Evolutionary conservation across 768 basidiomycete species (phyloP).

Genomic region (Mrakia hoshinonis): DNA sequence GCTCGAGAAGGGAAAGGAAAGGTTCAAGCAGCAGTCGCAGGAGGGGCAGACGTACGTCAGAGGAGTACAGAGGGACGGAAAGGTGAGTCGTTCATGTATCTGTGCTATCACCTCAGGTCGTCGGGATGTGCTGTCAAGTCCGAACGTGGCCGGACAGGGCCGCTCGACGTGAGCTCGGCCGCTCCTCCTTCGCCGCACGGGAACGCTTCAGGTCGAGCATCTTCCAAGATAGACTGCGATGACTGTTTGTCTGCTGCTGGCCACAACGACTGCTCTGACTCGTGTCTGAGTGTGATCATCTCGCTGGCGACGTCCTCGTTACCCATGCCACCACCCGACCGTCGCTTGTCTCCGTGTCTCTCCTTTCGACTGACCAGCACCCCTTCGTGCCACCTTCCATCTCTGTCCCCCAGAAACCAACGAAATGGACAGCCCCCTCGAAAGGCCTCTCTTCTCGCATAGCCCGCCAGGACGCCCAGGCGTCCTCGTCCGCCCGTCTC

Average conservation of each 20-base stretch:
- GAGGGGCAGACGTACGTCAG: conserved; percentile 52
- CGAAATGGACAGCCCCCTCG: conserved; percentile 66
- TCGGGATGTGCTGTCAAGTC: too few relatives aligned
- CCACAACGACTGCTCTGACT: too few relatives aligned
- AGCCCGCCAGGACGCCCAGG: conserved; percentile 60
- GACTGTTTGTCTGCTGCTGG: too few relatives aligned
- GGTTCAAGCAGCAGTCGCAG: conserved; percentile 56
- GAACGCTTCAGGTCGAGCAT: too few relatives aligned
- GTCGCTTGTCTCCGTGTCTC: neutral
- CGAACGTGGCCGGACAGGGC: too few relatives aligned
- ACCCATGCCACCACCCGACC: neutral
- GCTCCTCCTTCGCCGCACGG: too few relatives aligned
- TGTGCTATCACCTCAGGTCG: conserved; percentile 9
- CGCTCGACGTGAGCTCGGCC: too few relatives aligned
- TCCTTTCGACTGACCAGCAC: neutral
- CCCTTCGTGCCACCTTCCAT: neutral
- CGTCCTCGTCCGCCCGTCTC: conserved; percentile 41
- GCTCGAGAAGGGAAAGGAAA: conserved; percentile 51
- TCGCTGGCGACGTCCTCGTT: too few relatives aligned
- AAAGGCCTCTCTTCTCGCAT: conserved; percentile 61
- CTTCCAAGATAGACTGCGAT: too few relatives aligned
- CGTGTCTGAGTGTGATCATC: too few relatives aligned
- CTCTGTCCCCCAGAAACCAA: conserved; percentile 53
- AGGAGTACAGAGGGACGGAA: conserved; percentile 59
- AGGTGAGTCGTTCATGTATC: conserved; percentile 47